Evolutionary conservation across 2,329 filamentous ascomycete species (phyloP), one percentile per base, ranked within the genome.

Genomic region (Boeremia exigua): DNA sequence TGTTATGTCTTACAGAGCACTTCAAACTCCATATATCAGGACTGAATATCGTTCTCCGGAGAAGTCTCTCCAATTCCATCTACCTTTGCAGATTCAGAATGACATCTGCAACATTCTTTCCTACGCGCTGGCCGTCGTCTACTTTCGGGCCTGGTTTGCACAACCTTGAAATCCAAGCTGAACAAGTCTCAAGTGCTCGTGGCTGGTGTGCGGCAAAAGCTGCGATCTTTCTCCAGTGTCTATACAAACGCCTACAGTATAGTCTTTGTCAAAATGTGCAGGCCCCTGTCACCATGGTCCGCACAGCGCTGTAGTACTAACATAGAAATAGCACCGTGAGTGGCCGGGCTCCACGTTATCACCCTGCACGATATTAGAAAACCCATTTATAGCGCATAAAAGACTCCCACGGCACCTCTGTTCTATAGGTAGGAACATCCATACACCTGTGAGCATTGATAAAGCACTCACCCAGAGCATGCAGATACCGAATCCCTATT

Each of bases 51-150:
- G 19, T 23, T 23, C 19, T 23, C 19, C 5, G 19, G 19, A 23
- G 19, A 23, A 23, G 19, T 5, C 3, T 23, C 19, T 23, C 19
- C 19, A 23, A 23, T 2, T 23, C 3, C 5, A 23, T 23, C 19
- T 19, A 42, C 14, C 23, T 19, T 23, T 32, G 14, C 15, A 11
- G 5, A 6, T 14, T 7, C 9, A 27, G 29, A 15, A 55, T 55
- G 52, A 34, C 46, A 11, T 45, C 34, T 6, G 12, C 46, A 19
- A 46, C 45, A 3, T 55, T 49, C 29, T 55, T 55, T 11, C 40
- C 52, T 4, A 49, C 46, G 10, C 40, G 45, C 14, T 49, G 46
- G 52, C 46, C 53, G 6, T 9, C 47, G 5, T 47, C 53, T 4
- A 50, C 47, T 0, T 56, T 42, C 8, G 53, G 34, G 1, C 53